phyloP scores from a whole-genome alignment of 805 yeast genomes.

The Cyberlindnera bimundalis region DNA sequence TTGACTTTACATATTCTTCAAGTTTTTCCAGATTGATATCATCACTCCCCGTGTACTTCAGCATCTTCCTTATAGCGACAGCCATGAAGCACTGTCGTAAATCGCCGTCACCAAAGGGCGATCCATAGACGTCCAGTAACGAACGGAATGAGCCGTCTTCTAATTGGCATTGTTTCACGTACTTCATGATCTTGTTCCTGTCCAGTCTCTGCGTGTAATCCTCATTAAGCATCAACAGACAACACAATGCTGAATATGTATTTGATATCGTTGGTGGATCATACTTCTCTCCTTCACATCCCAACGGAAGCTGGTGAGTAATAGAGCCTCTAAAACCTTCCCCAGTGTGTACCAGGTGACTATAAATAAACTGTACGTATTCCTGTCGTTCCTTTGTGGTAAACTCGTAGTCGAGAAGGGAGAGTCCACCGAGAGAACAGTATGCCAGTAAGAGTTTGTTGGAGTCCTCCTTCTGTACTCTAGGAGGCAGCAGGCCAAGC shows the following conservation, averaged over 20 bases:
- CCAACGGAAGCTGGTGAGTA: slow-evolving; percentile 34
- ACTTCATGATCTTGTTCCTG: slow-evolving; percentile 42
- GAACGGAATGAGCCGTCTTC: slow-evolving; percentile 57
- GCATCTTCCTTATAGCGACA: slow-evolving; percentile 51
- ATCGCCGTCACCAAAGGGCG: slow-evolving; percentile 61
- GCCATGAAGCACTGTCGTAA: slow-evolving; percentile 76
- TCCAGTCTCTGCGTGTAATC: slow-evolving; percentile 40
- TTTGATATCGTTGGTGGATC: slow-evolving; percentile 69
- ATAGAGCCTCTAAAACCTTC: slow-evolving; percentile 60
- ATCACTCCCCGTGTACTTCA: slow-evolving; percentile 28
- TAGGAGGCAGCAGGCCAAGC: slow-evolving; percentile 49
- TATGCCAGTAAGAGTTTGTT: slow-evolving; percentile 67
- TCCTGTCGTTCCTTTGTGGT: slow-evolving; percentile 26
- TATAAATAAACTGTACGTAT: slow-evolving; percentile 43
- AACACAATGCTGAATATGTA: slow-evolving; percentile 70
- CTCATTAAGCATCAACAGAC: slow-evolving; percentile 48
- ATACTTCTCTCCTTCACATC: slow-evolving; percentile 28
- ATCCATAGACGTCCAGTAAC: slow-evolving; percentile 30
- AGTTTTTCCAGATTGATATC: slow-evolving; percentile 41
- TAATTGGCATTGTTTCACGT: slow-evolving; percentile 59
- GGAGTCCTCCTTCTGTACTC: slow-evolving; percentile 61
- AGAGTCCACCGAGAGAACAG: slow-evolving; percentile 59
- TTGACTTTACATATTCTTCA: slow-evolving; percentile 34
- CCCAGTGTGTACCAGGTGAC: slow-evolving; percentile 38
- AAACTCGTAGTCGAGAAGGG: slow-evolving; percentile 28